Percentiles rank a stretch among this genome's conserved stretches.
phyloP scores from a whole-genome alignment of 768 basidiomycete genomes.

The Pleurotus tuoliensis region DNA sequence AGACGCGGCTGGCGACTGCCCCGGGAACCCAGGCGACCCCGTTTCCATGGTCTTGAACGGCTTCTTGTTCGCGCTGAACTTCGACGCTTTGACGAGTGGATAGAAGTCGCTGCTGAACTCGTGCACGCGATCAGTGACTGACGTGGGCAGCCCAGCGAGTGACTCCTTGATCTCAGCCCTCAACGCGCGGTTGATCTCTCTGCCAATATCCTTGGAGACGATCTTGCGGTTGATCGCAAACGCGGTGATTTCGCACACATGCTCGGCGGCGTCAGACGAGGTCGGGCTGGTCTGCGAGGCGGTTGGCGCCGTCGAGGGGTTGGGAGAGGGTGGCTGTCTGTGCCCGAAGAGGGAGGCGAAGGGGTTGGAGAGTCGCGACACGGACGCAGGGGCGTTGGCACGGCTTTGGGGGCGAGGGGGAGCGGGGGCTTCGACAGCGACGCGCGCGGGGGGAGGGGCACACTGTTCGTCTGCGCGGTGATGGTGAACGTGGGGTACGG shows the following conservation, averaged over 20 bases:
- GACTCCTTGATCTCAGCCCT: constrained; percentile 51
- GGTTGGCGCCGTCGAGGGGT: constrained; percentile 19
- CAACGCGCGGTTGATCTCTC: constrained; percentile 48
- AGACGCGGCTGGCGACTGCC: not conserved
- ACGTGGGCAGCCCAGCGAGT: constrained; percentile 38
- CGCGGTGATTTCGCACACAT: constrained; percentile 52
- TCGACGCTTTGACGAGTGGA: constrained; percentile 44
- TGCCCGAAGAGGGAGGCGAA: constrained; percentile 79
- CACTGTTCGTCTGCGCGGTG: not conserved
- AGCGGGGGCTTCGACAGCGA: constrained; percentile 30
- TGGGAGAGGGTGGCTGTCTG: constrained; percentile 24
- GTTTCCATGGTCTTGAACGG: not conserved
- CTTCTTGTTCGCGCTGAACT: constrained; percentile 10
- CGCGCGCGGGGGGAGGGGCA: constrained; percentile 8
- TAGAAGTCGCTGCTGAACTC: constrained; percentile 51
- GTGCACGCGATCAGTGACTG: constrained; percentile 58
- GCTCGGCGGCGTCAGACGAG: constrained; percentile 25
- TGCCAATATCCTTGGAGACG: constrained; percentile 48
- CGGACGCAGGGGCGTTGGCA: constrained; percentile 14
- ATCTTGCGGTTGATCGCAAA: constrained; percentile 55
- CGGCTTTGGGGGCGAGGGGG: constrained; percentile 34
- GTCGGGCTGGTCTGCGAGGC: constrained; percentile 24
- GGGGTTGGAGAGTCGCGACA: constrained; percentile 61
- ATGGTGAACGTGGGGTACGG: constrained; percentile 9
- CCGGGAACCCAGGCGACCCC: not conserved